phyloP scores from a whole-genome alignment of 2,329 filamentous ascomycete genomes.

The Aspergillus awamori region DNA sequence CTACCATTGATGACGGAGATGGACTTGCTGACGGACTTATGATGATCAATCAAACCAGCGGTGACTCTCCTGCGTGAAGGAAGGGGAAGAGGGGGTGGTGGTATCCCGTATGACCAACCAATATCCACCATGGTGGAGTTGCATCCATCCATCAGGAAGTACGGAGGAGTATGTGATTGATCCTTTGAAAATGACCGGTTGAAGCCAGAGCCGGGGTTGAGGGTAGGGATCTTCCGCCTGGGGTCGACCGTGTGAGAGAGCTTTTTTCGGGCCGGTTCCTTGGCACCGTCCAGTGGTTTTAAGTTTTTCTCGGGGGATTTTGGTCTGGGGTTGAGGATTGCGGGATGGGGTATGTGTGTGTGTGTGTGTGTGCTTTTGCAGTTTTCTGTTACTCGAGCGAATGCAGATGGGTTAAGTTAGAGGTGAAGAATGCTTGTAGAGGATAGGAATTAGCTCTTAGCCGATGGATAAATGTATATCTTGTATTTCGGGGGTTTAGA shows the following conservation, averaged over 20 bases:
- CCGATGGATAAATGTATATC: background rate
- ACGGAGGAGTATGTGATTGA: too few species aligned
- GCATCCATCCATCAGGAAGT: background rate
- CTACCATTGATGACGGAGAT: too few species aligned
- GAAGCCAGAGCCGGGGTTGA: background rate
- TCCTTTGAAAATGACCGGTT: background rate
- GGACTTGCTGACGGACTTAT: background rate
- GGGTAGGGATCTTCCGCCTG: slow-evolving; percentile 1
- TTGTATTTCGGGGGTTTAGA: background rate
- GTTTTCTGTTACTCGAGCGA: background rate
- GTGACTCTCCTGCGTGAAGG: background rate
- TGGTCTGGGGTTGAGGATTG: background rate
- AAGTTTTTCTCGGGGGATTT: background rate
- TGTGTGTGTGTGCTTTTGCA: background rate
- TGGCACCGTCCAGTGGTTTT: background rate
- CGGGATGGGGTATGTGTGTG: background rate
- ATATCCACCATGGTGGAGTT: background rate
- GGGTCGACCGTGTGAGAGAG: background rate
- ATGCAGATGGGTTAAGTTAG: too few species aligned
- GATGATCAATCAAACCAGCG: background rate
- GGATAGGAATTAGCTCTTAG: too few species aligned
- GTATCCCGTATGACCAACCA: background rate
- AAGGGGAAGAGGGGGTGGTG: too few species aligned
- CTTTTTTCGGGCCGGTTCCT: background rate
- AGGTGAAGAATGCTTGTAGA: too few species aligned